Percentiles rank a stretch among this genome's conserved stretches.
Evolutionary conservation across 352 stramenopile genomes (phyloP).

Genomic region (Phytophthora aleatoria): DNA sequence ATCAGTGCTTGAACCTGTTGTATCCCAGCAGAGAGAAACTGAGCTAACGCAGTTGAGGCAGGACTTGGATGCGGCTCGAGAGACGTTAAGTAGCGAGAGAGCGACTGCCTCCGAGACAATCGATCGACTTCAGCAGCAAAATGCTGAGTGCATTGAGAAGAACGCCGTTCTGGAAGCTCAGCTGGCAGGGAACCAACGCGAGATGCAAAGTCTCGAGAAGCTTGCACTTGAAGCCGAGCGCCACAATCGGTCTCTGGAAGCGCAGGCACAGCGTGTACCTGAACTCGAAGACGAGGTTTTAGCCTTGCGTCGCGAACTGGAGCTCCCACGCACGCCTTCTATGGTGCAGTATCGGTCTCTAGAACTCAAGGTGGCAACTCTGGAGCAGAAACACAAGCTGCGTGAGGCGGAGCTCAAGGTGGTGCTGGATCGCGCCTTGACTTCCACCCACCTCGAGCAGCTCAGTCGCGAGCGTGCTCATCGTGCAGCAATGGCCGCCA

Average conservation of each 20-base stretch:
- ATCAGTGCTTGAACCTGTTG: background rate
- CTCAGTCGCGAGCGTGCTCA: slow-evolving; percentile 60
- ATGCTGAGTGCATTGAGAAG: slow-evolving; percentile 24
- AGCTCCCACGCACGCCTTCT: slow-evolving; percentile 71
- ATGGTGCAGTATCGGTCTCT: slow-evolving; percentile 82
- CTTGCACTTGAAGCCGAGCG: slow-evolving; percentile 28
- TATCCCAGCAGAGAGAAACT: slow-evolving; percentile 20
- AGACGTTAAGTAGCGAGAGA: slow-evolving; percentile 16
- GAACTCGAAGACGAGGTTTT: slow-evolving; percentile 63
- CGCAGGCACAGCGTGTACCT: slow-evolving; percentile 38
- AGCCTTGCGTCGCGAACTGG: slow-evolving; percentile 43
- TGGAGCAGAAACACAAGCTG: slow-evolving; percentile 76
- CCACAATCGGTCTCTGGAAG: slow-evolving; percentile 36
- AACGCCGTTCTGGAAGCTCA: slow-evolving; percentile 35
- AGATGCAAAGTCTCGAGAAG: slow-evolving; percentile 48
- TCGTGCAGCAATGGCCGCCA: slow-evolving; percentile 60
- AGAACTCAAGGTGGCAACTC: slow-evolving; percentile 74
- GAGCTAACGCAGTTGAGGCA: slow-evolving; percentile 22
- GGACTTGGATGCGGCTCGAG: slow-evolving; percentile 14
- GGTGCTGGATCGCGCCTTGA: slow-evolving; percentile 65
- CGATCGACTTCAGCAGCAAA: slow-evolving; percentile 33
- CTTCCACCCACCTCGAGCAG: slow-evolving; percentile 73
- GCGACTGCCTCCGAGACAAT: slow-evolving; percentile 8
- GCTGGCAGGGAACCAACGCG: slow-evolving; percentile 25
- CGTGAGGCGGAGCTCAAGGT: slow-evolving; percentile 78